Base-by-base conservation (phyloP, 768 basidiomycete genomes). In the Nidula microcarpa region DNA sequence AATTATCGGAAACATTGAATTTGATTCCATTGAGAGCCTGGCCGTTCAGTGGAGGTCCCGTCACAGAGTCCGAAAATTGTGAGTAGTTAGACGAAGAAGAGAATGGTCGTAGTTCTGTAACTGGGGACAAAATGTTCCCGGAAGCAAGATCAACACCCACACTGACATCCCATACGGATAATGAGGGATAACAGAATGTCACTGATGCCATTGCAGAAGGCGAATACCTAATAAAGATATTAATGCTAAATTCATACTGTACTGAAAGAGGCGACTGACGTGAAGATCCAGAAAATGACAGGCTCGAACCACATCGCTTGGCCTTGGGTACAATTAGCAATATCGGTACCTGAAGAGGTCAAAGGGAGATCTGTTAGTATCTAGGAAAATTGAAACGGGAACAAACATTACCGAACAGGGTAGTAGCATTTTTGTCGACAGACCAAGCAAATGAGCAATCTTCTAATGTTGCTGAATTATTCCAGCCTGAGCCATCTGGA, bases 221-320 rank as follows among this genome's bases (percentile, higher is more conserved):
- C 8, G 44, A 9, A 9, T 10, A 17, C 9, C 18, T 9, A 45
- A 8, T 45, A 18, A 11, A 39, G 37, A 39, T 39, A 8, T 39
- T n/a, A 39, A 8, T 8, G 37, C n/a, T 39, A 8, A 45, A 9
- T 45, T 39, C 8, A n/a, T 39, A n/a, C 37, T 39, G n/a, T n/a
- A 39, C n/a, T 9, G 10, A 33, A 13, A n/a, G 2, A 8, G 16
- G n/a, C 14, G 10, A 44, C 61, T 35, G 18, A 65, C 65, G 61
- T 71, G 76, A 82, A 82, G 62, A 81, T 79, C 83, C 81, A 85
- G 60, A 83, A 81, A 17, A 80, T 68, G 14, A 80, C 70, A 0
- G 82, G 81, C 13, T 65, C 71, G 39, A 80, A 80, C 43, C 75
- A 65, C 9, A 64, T 58, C 3, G 68, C 66, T 7, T 62, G 53